phyloP scores from a whole-genome alignment of 164 flowering plant genomes.

The Stephania japonica region DNA sequence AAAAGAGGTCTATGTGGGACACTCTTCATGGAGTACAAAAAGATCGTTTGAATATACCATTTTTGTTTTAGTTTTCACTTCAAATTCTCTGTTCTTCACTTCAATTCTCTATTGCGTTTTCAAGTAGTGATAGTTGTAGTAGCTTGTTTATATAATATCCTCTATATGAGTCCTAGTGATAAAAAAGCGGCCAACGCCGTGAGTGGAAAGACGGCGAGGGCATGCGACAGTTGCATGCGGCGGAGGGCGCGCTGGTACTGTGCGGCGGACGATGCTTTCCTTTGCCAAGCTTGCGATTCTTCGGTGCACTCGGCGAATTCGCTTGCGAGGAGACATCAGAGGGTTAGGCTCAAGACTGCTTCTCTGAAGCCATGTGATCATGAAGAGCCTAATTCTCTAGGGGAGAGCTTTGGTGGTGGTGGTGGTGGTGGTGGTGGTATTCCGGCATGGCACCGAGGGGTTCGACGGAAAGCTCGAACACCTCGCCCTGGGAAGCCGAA shows the following conservation, averaged over 20 bases:
- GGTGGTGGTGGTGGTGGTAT: background rate
- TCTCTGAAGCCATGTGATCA: slow-evolving; percentile 21
- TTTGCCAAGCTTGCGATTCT: slow-evolving; percentile 72
- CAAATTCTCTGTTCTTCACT: background rate
- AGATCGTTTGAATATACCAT: background rate
- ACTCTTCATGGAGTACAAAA: background rate
- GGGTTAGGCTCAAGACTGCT: slow-evolving; percentile 66
- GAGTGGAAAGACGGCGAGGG: slow-evolving; percentile 70
- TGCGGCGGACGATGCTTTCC: slow-evolving; percentile 86
- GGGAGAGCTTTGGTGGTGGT: background rate
- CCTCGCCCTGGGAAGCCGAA: slow-evolving; percentile 40
- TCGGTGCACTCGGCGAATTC: slow-evolving; percentile 82
- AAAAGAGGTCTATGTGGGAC: slow-evolving; percentile 32
- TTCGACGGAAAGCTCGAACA: slow-evolving; percentile 65
- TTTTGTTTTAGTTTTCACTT: background rate
- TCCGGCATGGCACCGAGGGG: slow-evolving; percentile 72
- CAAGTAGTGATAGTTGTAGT: background rate
- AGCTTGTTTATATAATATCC: background rate
- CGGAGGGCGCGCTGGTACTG: slow-evolving; percentile 86
- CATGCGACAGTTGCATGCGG: slow-evolving; percentile 65
- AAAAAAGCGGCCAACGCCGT: slow-evolving; percentile 52
- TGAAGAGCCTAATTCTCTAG: background rate
- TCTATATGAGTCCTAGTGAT: slow-evolving; percentile 27
- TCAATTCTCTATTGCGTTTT: background rate
- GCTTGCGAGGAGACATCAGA: slow-evolving; percentile 64